phyloP scores from a whole-genome alignment of 2,329 filamentous ascomycete species.

The Cladophialophora chaetospira region DNA sequence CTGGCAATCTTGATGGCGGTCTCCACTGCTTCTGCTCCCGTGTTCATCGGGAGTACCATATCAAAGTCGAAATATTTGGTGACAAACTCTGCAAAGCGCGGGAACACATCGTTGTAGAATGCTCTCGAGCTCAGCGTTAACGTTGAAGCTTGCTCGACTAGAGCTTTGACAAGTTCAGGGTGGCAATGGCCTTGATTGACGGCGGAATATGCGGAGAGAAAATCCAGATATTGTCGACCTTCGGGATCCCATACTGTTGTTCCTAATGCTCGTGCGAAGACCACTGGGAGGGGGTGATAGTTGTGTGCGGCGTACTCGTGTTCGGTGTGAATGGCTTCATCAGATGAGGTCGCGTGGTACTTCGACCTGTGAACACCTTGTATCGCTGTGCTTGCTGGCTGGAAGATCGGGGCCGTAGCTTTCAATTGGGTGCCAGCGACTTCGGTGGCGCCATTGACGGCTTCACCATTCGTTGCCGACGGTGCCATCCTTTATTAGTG shows the following conservation, averaged over 20 bases:
- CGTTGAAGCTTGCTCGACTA: constrained; percentile 84
- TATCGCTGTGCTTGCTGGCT: constrained; percentile 39
- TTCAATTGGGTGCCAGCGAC: constrained; percentile 38
- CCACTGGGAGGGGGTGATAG: constrained; percentile 94
- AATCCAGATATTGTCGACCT: constrained; percentile 93
- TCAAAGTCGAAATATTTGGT: constrained; percentile 89
- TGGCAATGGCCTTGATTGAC: constrained; percentile 99
- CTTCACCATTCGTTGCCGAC: constrained; percentile 20
- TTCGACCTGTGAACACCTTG: constrained; percentile 39
- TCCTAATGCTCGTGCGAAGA: constrained; percentile 83
- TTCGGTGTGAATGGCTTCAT: constrained; percentile 77
- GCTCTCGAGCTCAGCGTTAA: constrained; percentile 91
- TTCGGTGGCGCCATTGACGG: constrained; percentile 20
- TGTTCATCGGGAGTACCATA: constrained; percentile 99
- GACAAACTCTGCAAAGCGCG: constrained; percentile 90
- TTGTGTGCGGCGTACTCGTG: constrained; percentile 91
- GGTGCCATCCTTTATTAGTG: constrained; percentile 22
- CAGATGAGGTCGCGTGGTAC: constrained; percentile 77
- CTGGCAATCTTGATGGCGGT: constrained; percentile 93
- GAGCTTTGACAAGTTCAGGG: constrained; percentile 87
- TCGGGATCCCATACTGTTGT: constrained; percentile 96
- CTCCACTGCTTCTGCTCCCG: constrained; percentile 92
- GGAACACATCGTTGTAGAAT: constrained; percentile 98
- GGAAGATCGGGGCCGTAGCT: constrained; percentile 46
- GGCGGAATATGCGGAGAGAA: constrained; percentile 95